Evolutionary conservation across 139 green algal species (phyloP).

Genomic region (Edaphochlamys debaryana): DNA sequence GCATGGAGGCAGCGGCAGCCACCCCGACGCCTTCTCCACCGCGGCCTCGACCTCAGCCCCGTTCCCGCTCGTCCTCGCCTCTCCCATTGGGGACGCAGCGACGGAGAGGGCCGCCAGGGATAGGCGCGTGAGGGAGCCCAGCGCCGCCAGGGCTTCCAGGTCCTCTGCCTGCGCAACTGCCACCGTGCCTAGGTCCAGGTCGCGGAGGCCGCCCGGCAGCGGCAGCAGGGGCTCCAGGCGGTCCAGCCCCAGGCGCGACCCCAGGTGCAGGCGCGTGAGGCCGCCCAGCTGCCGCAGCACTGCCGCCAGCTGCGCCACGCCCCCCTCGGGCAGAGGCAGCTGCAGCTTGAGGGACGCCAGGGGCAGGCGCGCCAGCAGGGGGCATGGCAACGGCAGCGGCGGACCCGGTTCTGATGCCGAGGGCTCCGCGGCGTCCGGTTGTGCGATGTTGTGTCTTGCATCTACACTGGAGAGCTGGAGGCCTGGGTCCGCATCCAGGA

Average conservation of each 20-base stretch:
- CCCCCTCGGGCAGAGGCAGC: background rate
- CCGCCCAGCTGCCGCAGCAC: background rate
- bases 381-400: background rate
- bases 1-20: background rate
- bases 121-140: too few species aligned
- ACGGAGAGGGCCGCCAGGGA: too few species aligned
- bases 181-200: background rate
- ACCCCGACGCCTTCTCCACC: background rate
- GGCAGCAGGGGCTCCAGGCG: background rate
- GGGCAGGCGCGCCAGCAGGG: background rate
- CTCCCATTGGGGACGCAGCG: background rate
- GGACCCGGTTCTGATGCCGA: too few species aligned
- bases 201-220: background rate
- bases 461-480: too few species aligned
- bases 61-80: background rate
- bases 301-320: background rate
- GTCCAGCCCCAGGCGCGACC: background rate
- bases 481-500: too few species aligned
- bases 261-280: constrained; percentile 13
- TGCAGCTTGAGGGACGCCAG: constrained; percentile 15
- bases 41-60: background rate
- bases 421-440: too few species aligned
- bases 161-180: background rate
- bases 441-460: too few species aligned
- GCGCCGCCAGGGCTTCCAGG: background rate